Evolutionary conservation across 768 basidiomycete species (phyloP), one percentile per base, ranked within the genome.

Genomic region (Lactarius akahatsu): DNA sequence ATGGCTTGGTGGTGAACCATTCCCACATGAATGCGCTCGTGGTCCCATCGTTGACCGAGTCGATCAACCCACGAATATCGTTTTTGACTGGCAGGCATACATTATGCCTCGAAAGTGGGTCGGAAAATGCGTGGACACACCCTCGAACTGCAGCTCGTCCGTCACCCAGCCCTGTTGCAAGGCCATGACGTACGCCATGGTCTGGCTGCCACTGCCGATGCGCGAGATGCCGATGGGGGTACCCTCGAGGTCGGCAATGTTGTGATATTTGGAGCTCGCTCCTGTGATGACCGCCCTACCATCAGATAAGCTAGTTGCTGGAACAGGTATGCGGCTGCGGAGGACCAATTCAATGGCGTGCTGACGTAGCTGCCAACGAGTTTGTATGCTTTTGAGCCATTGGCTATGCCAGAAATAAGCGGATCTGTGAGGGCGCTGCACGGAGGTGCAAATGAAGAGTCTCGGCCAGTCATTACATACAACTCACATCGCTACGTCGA

Each of bases 11-110:
- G 4, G 88, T 90, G 76, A 96, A 97, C 91, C 91, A 93, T 75
- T 94, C 93, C 92, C 93, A 94, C 88, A 96, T 91, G 78, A 96
- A 96, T 13, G 90, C 91, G 68, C 91, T 92, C 7, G 94, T 94
- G 15, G 89, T 84, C 0, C 89, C 91, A 60, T 91, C 87, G 73
- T 97, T 97, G 16, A 96, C 93, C 6, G 94, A 93, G 69, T 88
- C 79, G 66, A 96, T 85, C 36, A 98, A 80, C 11, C 91, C 88
- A 18, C 83, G 86, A 66, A 94, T 91, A 71, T 92, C 87, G 69
- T 91, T 86, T 73, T 92, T 91, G 43, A 92, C 92, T 93, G 66
- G 7, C 28, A 26, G 8, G 34, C 13, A 20, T 18, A 47, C 13
- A 11, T 67, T 52, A 30, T 60, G 50, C 20, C 1, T 43, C 13